Evolutionary conservation across 192 early-diverging fungal species (phyloP).

Genomic region (Podila clonocystis): DNA sequence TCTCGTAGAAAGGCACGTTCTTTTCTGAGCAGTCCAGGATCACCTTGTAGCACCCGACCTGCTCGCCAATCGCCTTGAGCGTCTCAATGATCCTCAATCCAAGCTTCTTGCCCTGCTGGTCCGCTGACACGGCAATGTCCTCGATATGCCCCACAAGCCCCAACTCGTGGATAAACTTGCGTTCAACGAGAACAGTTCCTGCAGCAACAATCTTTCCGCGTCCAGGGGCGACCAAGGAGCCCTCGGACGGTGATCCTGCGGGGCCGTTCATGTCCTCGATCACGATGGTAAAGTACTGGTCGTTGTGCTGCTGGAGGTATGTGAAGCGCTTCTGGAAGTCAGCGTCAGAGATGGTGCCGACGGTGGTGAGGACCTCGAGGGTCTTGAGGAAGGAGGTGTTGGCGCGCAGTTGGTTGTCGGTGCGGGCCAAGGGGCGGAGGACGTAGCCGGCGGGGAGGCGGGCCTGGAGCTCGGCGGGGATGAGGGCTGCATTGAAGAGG

Average conservation of each 20-base stretch:
- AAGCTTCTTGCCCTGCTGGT: conserved; percentile 70
- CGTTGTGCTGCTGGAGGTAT: conserved; percentile 79
- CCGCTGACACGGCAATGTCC: conserved; percentile 70
- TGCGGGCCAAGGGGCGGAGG: conserved; percentile 69
- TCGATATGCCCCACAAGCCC: conserved; percentile 89
- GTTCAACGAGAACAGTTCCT: conserved; percentile 84
- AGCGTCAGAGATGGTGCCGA: conserved; percentile 76
- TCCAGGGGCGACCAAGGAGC: conserved; percentile 64
- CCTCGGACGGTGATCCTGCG: conserved; percentile 13
- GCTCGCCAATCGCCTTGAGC: conserved; percentile 82
- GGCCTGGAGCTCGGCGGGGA: conserved; percentile 75
- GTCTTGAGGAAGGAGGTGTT: conserved; percentile 70
- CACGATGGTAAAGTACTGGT: conserved; percentile 86
- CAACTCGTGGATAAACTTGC: conserved; percentile 85
- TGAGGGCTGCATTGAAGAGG: conserved; percentile 66
- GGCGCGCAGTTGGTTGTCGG: conserved; percentile 72
- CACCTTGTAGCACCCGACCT: conserved; percentile 85
- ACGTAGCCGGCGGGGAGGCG: conserved; percentile 71
- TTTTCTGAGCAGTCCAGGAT: conserved; percentile 72
- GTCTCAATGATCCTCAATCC: conserved; percentile 80
- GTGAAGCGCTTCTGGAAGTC: conserved; percentile 76
- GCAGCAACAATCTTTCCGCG: conserved; percentile 73
- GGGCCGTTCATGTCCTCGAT: conserved; percentile 61
- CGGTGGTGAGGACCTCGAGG: conserved; percentile 77
- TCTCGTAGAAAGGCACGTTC: conserved; percentile 90